These are phyloP conservation scores for Tephrocybe sp. DNA, from an alignment of 768 basidiomycete species.

Conservation along the genomic window DNA sequence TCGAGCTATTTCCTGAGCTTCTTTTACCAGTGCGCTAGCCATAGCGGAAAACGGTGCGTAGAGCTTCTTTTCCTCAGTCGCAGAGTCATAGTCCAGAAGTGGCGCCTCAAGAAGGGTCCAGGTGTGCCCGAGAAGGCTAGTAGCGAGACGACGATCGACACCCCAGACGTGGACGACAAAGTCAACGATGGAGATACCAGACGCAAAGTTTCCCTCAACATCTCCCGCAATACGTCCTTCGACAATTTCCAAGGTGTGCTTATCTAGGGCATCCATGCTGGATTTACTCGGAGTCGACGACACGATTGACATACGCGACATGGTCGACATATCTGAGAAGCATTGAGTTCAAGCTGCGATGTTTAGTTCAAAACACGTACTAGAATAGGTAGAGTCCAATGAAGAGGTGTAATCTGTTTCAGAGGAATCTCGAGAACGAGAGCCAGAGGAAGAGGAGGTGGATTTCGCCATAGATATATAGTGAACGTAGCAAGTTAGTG, in stretches of 20 bases:
- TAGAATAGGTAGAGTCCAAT: neutral
- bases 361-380: neutral
- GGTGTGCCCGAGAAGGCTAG: neutral
- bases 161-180: conserved; percentile 1
- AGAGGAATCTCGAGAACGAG: neutral
- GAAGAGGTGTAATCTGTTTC: neutral
- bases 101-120: neutral
- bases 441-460: neutral
- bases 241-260: neutral
- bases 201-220: neutral
- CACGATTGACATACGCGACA: too few species aligned
- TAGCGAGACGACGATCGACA: neutral
- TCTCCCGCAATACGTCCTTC: neutral
- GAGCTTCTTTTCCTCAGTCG: neutral
- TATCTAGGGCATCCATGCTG: neutral
- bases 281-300: neutral
- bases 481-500: neutral
- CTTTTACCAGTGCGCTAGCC: neutral
- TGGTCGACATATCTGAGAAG: neutral
- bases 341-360: neutral
- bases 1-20: neutral
- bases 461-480: neutral
- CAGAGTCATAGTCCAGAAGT: neutral
- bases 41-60: neutral
- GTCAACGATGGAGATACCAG: neutral